Evolutionary conservation across 176 grass and related monocot species (phyloP), one percentile per base, ranked within the genome.

Genomic region (Aegilops longissima): DNA sequence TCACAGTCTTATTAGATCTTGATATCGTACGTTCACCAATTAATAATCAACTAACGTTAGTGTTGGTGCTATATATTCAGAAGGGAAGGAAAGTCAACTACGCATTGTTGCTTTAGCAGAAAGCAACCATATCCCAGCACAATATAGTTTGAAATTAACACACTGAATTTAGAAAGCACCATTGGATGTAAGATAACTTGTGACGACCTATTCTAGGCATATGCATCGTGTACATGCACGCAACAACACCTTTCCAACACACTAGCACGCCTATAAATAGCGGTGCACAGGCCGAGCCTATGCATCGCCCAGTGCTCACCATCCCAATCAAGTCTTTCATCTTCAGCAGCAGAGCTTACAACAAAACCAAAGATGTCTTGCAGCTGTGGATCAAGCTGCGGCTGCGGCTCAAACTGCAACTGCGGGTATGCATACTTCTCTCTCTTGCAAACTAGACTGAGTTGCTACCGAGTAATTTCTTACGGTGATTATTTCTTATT

Each of bases 301-400:
- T 30, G n/a, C 76, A 80, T 38, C 54, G 58, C 63, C 17, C 35
- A 59, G 0, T 59, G 76, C 82, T 75, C 88, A 74, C 33, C 59
- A 51, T 36, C 73, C 45, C 66, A 63, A 83, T 39, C 16, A 54
- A 12, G 29, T 20, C 70, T 73, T 81, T 24, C 68, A 74, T 73
- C 56, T 24, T 9, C 8, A 66, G n/a, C 45, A 52, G 27, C 27
- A 4, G 10, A 80, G 31, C n/a, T 59, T 77, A 52, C 13, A 66
- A 7, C 3, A 36, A 0, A 27, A 9, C 1, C 14, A 80, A 51
- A 80, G 80, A 90, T 90, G 89, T 87, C 89, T 56, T 87, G 89
- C 89, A 87, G 8, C 21, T 90, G 80, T 64, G 89, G 89, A 61
- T 90, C 89, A 66, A 35, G 56, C 66, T 87, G 84, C 45, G 14